Evolutionary conservation across 139 green algal genomes (phyloP).

Genomic region (Asterochloris erici): DNA sequence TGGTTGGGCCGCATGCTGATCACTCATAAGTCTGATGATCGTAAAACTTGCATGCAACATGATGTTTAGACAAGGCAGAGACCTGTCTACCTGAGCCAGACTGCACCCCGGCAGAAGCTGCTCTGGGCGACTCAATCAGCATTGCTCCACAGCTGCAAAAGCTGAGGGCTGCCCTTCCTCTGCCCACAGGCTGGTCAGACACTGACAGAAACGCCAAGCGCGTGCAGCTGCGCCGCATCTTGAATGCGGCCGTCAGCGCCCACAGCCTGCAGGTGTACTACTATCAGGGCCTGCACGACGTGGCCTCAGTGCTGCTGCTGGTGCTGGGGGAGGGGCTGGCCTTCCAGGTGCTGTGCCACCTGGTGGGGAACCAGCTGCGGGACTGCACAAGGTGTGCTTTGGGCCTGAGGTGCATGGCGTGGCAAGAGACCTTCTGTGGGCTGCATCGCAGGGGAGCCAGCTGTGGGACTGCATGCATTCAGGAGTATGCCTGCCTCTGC

Average conservation of each 20-base stretch:
- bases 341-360: slow-evolving; percentile 50
- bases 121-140: too few species aligned
- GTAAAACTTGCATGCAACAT: not conserved
- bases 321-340: slow-evolving; percentile 45
- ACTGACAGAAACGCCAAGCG: slow-evolving; percentile 40
- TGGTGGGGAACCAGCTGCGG: slow-evolving; percentile 58
- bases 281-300: slow-evolving; percentile 88
- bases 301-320: slow-evolving; percentile 85
- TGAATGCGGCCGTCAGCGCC: slow-evolving; percentile 57
- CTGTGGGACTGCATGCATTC: too few species aligned
- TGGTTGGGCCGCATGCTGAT: not conserved
- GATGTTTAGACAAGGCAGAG: not conserved
- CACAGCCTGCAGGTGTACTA: slow-evolving; percentile 59
- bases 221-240: slow-evolving; percentile 49
- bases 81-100: not conserved
- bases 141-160: too few species aligned
- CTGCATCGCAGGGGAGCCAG: too few species aligned
- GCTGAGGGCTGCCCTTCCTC: not conserved
- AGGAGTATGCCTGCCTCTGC: too few species aligned
- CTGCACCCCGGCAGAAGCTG: not conserved
- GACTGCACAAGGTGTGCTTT: slow-evolving; percentile 66
- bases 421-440: too few species aligned
- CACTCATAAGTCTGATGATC: not conserved
- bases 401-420: too few species aligned
- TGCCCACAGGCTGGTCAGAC: slow-evolving; percentile 36